Base-by-base conservation (phyloP, 2,329 filamentous ascomycete genomes). In the Diaporthe capsici region DNA sequence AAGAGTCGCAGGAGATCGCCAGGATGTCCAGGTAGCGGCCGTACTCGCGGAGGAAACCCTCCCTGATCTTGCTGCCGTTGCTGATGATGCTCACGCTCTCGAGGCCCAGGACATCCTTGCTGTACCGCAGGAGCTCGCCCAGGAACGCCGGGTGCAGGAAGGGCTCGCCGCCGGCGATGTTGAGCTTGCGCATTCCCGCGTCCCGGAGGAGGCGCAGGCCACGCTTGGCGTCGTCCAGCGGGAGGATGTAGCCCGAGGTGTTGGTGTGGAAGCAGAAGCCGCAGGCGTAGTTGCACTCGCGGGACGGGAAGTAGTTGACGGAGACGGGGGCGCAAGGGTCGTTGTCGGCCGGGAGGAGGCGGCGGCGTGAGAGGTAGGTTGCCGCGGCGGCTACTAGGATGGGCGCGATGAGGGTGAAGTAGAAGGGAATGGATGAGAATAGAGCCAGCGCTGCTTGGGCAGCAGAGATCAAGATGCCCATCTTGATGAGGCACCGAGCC, bases 251-350 rank as follows among this genome's bases (percentile, higher is more conserved):
- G 4, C 86, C 88, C 0, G 84, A 85, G 44, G 83, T 89, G 6
- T 85, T 88, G 3, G 88, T 91, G 80, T 91, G 89, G 83, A 91
- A 91, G 80, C 89, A 91, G 82, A 91, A 91, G 13, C 84, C 86
- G 79, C 88, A 90, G 13, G 28, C 49, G 3, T 77, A 63, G 68
- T 78, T 79, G 73, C 78, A 79, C 9, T 60, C 44, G 28, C 75
- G 78, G 5, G 76, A 73, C 73, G 77, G 77, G 71, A 72, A 71
- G 73, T 78, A 79, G 74, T 78, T 79, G 72, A 79, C 75, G 1
- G 78, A 79, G 15, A 78, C 39, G 42, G 78, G 78, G 10, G 42
- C 44, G 44, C 22, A 13, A 3, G 51, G 51, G 25, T 12, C 49
- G 8, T 55, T 13, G 8, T 25, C 10, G 28, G 28, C 25, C 22